Evolutionary conservation across 495 filamentous ascomycete species (phyloP), one percentile per base, ranked within the genome.

Genomic region (Neurospora discreta): DNA sequence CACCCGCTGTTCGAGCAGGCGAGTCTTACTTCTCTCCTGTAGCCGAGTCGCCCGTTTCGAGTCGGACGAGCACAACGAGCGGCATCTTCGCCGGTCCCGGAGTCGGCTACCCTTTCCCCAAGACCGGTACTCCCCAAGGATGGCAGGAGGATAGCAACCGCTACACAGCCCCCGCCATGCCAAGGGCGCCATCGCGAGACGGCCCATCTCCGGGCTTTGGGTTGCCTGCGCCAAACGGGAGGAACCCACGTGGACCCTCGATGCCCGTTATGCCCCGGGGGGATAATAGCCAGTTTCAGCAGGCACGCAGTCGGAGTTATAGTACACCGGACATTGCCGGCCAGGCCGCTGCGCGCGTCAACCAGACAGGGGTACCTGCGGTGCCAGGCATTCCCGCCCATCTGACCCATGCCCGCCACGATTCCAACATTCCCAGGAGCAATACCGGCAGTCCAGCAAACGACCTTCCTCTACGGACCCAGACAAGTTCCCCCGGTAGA

Each of bases 11-110:
- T 81, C 90, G 75, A 44, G 76, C 70, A 20, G 85, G 86, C 36
- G 89, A 91, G 68, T 97, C 94, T 9, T 98, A 97, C 78, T 99
- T 99, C 79, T 98, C 95, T 1, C 95, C 95, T 1, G 87, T 89
- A 11, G 87, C 86, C 15, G 94, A 98, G 71, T 94, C 94, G 1
- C 93, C 95, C 23, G 87, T 86, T 15, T 96, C 93, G 2, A 91
- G 91, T 7, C 88, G 94, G 67, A 93, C 93, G 9, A 97, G 91
- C 81, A 85, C 82, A 7, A 80, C 84, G 5, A 85, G 84, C 69
- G 80, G 81, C 20, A 81, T 86, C 71, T 95, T 92, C 70, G 87
- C 88, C 3, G 85, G 85, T 41, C 85, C 79, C 1, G 85, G 85
- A 41, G 85, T 78, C 0, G 79, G 87, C 72, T 94, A 91, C 76